phyloP scores from a whole-genome alignment of 352 stramenopile genomes.

The Phytophthora pini region DNA sequence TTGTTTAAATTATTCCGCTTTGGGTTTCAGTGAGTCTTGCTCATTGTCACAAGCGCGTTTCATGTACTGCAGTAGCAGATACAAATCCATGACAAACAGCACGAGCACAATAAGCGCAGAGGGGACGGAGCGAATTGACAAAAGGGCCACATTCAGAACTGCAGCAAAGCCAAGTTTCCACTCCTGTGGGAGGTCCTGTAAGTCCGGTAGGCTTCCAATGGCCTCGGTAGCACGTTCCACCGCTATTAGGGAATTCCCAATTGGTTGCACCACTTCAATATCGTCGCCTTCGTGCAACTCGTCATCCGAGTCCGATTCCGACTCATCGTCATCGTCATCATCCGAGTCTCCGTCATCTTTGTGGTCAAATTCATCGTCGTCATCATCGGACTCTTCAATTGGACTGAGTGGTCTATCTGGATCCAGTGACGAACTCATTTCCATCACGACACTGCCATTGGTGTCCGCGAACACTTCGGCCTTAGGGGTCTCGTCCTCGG shows the following conservation, averaged over 20 bases:
- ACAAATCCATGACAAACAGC: constrained; percentile 40
- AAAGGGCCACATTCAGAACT: constrained; percentile 39
- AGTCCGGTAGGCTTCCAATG: constrained; percentile 25
- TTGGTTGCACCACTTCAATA: constrained; percentile 28
- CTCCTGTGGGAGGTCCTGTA: constrained; percentile 37
- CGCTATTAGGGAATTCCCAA: neutral
- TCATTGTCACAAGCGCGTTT: constrained; percentile 14
- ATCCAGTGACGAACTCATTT: constrained; percentile 20
- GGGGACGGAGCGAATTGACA: constrained; percentile 35
- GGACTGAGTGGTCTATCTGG: constrained; percentile 20
- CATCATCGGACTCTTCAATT: constrained; percentile 50
- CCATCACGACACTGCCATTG: constrained; percentile 16
- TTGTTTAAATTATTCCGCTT: constrained; percentile 34
- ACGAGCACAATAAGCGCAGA: constrained; percentile 34
- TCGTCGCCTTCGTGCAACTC: constrained; percentile 34
- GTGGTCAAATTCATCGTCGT: constrained; percentile 47
- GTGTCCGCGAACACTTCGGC: constrained; percentile 1
- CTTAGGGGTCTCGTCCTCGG: constrained; percentile 20
- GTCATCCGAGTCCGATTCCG: constrained; percentile 42
- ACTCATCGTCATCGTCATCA: constrained; percentile 43
- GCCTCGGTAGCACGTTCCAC: neutral
- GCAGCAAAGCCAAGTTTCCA: constrained; percentile 44
- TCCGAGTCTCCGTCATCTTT: constrained; percentile 50
- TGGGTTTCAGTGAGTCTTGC: constrained; percentile 25
- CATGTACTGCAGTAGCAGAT: constrained; percentile 40